Base-by-base conservation (phyloP, 768 basidiomycete genomes). In the Auricularia cornea region DNA sequence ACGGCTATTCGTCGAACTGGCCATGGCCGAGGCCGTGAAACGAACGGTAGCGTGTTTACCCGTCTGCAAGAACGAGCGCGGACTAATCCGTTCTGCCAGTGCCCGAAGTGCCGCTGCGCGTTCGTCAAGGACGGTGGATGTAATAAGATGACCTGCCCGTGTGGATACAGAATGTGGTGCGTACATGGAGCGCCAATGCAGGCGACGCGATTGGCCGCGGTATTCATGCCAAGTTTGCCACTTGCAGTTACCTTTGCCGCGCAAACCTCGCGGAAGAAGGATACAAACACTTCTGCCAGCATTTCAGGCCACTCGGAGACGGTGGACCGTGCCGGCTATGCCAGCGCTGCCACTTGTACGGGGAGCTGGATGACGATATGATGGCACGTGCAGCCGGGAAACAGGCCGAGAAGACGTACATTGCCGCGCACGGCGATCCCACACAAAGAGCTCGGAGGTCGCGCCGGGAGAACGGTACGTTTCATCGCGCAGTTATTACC, bases 121-220 rank as follows among this genome's bases (percentile, higher is more conserved):
- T 67, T 67, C 41, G 65, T 67, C 14, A 67, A 67, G 65, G 41
- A 32, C n/a, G 65, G 62, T 30, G 66, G 66, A 20, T 67, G 66
- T 51, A 67, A 67, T 59, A 65, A 63, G 62, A 66, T 67, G 61
- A 44, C 44, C 18, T 67, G 66, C 51, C 59, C 51, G 14, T 67
- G 66, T 40, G 66, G 66, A 8, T 65, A 62, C 29, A 54, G 32
- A n/a, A 67, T 67, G 66, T 67, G 66, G 54, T 57, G 54, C 54
- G 54, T 57, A 10, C 30, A 11, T 26, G 28, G 8, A 4, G 18
- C 54, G 28, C 0, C 8, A 6, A 10, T 57, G 8, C 35, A 38
- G 10, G 16, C 44, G 11, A 48, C 5, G 44, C 20, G 54, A 26
- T 57, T 29, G 18, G 54, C 8, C 11, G 26, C 10, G 6, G 28